Conservation (phyloP, 768 basidiomycete species). For the Cystofilobasidium ferigula region DNA sequence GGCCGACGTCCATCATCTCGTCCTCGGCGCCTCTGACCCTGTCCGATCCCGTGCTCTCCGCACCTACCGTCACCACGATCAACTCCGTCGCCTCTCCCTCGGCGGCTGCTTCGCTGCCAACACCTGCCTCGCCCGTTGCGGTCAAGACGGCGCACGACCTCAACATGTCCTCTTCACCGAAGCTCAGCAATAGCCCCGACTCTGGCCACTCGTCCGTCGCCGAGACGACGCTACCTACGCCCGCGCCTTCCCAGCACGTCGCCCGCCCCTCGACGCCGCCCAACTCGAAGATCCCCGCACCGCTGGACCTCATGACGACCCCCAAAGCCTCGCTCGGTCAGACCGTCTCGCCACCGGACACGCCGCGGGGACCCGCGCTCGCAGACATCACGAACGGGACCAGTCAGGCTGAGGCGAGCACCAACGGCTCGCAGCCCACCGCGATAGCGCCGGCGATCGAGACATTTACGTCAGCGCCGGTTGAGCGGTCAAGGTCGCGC, state of each 20-base stretch:
- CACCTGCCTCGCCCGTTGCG: not conserved
- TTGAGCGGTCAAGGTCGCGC: constrained; percentile 3
- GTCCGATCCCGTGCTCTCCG: constrained; percentile 12
- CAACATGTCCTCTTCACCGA: constrained; percentile 15
- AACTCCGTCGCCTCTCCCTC: constrained; percentile 5
- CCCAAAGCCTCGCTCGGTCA: constrained; percentile 13
- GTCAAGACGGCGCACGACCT: constrained; percentile 7
- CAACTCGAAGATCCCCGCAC: not conserved
- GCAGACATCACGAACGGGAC: not conserved
- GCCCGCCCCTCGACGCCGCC: constrained; percentile 12
- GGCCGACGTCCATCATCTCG: constrained; percentile 17
- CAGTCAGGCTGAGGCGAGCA: no score
- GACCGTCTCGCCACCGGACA: constrained; percentile 8
- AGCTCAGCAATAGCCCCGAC: not conserved
- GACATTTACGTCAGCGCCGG: not conserved
- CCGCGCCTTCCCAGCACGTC: constrained; percentile 6
- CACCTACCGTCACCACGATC: constrained; percentile 10
- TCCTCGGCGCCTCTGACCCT: constrained; percentile 7
- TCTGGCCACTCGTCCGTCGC: not conserved
- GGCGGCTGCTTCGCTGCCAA: constrained; percentile 1
- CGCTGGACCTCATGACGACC: not conserved
- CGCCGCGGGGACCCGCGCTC: constrained; percentile 9
- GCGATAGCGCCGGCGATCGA: not conserved
- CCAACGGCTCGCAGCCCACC: not conserved
- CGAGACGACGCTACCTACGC: constrained; percentile 6